These are phyloP conservation scores for Phyllostachys edulis DNA, from an alignment of 176 grass and related monocot genomes.

Conservation along the genomic window DNA sequence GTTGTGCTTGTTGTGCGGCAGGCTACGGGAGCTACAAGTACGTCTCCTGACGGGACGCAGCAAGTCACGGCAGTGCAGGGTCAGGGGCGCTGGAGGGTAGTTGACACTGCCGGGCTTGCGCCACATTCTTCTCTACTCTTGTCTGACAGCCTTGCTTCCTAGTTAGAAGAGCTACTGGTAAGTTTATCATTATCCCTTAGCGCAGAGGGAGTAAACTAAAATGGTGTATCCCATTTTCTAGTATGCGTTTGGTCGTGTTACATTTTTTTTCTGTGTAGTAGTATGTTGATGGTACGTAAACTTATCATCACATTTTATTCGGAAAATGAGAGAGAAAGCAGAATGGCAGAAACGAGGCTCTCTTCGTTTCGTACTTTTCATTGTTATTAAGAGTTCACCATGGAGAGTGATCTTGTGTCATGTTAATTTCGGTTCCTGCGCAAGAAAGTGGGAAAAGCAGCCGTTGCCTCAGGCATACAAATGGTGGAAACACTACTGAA, in stretches of 20 bases:
- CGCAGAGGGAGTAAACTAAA: background rate
- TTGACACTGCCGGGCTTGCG: conserved; percentile 45
- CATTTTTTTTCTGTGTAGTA: background rate
- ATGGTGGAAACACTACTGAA: too few species aligned
- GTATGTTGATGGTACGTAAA: background rate
- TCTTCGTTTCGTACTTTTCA: too few species aligned
- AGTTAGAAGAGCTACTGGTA: background rate
- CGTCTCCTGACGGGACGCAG: conserved; percentile 49
- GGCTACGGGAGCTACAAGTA: conserved; percentile 51
- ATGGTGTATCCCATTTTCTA: background rate
- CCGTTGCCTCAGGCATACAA: too few species aligned
- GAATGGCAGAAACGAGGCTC: too few species aligned
- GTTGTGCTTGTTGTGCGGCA: conserved; percentile 4
- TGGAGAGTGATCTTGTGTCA: too few species aligned
- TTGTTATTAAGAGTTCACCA: too few species aligned
- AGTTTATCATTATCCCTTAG: background rate
- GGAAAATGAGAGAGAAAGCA: too few species aligned
- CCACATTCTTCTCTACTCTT: conserved; percentile 40
- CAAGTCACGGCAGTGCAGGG: conserved; percentile 47
- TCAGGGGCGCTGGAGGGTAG: conserved; percentile 18
- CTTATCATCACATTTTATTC: too few species aligned
- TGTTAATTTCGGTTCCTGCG: too few species aligned
- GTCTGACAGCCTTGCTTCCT: conserved; percentile 20
- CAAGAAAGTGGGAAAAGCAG: too few species aligned
- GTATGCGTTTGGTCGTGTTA: background rate